These are phyloP conservation scores for Rhodosporidiobolus odoratus DNA, from an alignment of 768 basidiomycete species.

Conservation along the genomic window DNA sequence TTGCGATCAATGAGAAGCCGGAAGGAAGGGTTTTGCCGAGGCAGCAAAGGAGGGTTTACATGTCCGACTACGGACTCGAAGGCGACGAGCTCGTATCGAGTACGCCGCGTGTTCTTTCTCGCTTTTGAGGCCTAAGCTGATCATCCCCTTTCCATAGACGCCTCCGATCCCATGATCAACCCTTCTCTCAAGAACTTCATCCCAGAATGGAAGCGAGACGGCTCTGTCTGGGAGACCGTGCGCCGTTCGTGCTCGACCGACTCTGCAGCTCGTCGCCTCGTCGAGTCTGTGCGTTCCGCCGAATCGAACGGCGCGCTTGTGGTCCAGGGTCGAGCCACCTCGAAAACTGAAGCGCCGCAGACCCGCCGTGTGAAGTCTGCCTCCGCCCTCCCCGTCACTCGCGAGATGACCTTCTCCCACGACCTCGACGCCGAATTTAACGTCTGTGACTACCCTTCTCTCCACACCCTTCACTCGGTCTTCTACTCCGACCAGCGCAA, in stretches of 20 bases:
- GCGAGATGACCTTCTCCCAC: conserved; percentile 62
- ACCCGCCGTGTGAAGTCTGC: conserved; percentile 41
- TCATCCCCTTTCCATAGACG: conserved; percentile 20
- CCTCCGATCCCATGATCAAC: conserved; percentile 36
- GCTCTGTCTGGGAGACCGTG: conserved; percentile 89
- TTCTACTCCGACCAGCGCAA: conserved; percentile 97
- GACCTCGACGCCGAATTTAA: conserved; percentile 63
- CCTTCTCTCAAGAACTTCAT: conserved; percentile 54
- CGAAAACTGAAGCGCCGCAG: conserved; percentile 39
- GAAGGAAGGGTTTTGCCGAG: conserved; percentile 75
- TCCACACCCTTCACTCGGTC: conserved; percentile 82
- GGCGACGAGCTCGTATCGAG: conserved; percentile 32
- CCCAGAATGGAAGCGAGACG: conserved; percentile 77
- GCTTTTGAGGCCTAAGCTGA: not conserved
- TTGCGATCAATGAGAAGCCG: conserved; percentile 86
- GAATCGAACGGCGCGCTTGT: conserved; percentile 41
- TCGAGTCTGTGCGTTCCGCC: conserved; percentile 62
- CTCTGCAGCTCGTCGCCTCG: conserved; percentile 73
- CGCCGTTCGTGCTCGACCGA: conserved; percentile 80
- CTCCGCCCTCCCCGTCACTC: conserved; percentile 37
- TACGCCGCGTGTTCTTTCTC: conserved; percentile 12
- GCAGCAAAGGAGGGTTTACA: conserved; percentile 30
- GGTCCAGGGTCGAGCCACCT: conserved; percentile 33
- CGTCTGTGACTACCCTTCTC: conserved; percentile 75
- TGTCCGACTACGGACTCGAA: conserved; percentile 40